A percentile compares a stretch with the other conserved stretches of the same genome.
Evolutionary conservation across 1,284 basidiomycete species (phyloP).

Genomic region (Acaromyces ingoldii): DNA sequence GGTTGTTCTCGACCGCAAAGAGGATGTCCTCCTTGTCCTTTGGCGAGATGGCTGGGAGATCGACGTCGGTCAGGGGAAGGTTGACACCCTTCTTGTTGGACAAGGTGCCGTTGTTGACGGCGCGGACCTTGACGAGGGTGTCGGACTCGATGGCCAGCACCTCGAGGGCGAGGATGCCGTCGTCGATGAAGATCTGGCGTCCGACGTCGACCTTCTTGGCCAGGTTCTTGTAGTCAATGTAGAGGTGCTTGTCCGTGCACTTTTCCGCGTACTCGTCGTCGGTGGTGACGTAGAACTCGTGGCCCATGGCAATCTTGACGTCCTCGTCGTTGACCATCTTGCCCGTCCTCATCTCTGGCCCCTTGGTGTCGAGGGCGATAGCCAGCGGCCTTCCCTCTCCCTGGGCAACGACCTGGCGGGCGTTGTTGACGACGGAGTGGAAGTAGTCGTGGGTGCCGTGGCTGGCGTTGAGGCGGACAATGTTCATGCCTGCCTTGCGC

Average conservation of each 20-base stretch:
- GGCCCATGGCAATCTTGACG: constrained; percentile 79
- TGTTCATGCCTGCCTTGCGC: constrained; percentile 50
- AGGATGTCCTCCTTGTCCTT: constrained; percentile 83
- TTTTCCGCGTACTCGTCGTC: constrained; percentile 74
- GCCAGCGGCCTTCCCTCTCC: constrained; percentile 77
- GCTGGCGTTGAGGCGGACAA: constrained; percentile 49
- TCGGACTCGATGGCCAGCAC: constrained; percentile 67
- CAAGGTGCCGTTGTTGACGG: constrained; percentile 86
- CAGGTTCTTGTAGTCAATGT: constrained; percentile 67
- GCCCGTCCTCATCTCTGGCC: constrained; percentile 97
- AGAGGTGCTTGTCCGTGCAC: constrained; percentile 69
- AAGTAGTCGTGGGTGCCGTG: constrained; percentile 50
- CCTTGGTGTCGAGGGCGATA: constrained; percentile 98
- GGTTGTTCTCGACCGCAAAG: constrained; percentile 94
- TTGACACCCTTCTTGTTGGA: constrained; percentile 99
- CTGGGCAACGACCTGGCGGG: constrained; percentile 36
- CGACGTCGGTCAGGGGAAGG: constrained; percentile 94
- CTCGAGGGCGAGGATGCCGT: constrained; percentile 91
- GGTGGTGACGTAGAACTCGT: constrained; percentile 87
- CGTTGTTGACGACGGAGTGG: constrained; percentile 48
- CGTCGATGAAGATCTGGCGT: constrained; percentile 95
- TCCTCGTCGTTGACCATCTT: constrained; percentile 81
- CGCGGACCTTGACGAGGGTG: constrained; percentile 62
- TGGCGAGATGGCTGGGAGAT: constrained; percentile 92
- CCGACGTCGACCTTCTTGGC: constrained; percentile 91